A percentile compares a stretch with the other conserved stretches of the same genome.
Conservation (phyloP, 495 filamentous ascomycete genomes). For the Sphaerosporella brunnea region DNA sequence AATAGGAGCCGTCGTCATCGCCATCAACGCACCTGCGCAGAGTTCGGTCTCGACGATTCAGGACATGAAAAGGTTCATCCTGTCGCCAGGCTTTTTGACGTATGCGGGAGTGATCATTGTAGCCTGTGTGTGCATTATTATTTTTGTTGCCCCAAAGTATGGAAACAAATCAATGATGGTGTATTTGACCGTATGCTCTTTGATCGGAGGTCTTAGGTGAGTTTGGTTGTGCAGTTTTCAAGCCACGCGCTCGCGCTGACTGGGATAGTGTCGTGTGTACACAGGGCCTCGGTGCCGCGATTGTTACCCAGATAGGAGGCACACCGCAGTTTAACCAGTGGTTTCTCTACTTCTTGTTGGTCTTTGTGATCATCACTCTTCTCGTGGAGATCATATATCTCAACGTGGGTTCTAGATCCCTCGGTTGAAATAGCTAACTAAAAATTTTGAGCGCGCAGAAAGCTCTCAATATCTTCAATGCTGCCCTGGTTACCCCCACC, state of each 20-base stretch:
- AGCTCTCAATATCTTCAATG: slow-evolving; percentile 96
- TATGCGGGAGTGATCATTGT: slow-evolving; percentile 75
- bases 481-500: slow-evolving; percentile 88
- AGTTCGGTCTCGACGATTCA: slow-evolving; percentile 77
- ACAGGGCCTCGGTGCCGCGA: slow-evolving; percentile 81
- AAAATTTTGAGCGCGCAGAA: slow-evolving; percentile 41
- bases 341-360: slow-evolving; percentile 84
- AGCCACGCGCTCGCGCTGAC: too few relatives aligned
- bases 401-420: slow-evolving; percentile 48
- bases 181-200: slow-evolving; percentile 87
- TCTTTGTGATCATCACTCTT: slow-evolving; percentile 74
- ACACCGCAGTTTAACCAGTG: slow-evolving; percentile 80
- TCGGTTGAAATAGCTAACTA: neutral
- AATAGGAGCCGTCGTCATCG: slow-evolving; percentile 80
- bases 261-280: slow-evolving; percentile 80
- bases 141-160: slow-evolving; percentile 77
- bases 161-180: slow-evolving; percentile 96
- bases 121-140: slow-evolving; percentile 48
- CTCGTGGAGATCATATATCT: slow-evolving; percentile 87
- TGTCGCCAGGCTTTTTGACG: slow-evolving; percentile 67
- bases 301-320: slow-evolving; percentile 69
- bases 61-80: slow-evolving; percentile 77
- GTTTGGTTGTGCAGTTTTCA: neutral
- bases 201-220: slow-evolving; percentile 65
- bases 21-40: slow-evolving; percentile 76